Percentiles rank a stretch among this genome's conserved stretches.
These are phyloP conservation scores for Candida ulmi DNA, from an alignment of 805 yeast species.

Conservation along the genomic window DNA sequence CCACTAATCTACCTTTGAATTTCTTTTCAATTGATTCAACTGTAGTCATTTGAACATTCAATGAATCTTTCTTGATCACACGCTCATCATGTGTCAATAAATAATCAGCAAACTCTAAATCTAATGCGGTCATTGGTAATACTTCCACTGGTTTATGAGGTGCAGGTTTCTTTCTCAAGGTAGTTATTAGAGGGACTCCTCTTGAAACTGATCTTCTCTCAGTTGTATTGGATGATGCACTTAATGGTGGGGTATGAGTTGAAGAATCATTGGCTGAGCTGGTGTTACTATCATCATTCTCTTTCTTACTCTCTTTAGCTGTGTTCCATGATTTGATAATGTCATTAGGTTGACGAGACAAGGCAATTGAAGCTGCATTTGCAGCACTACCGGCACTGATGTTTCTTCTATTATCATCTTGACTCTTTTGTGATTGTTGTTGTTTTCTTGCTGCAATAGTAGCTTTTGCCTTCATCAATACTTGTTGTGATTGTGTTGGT, in stretches of 20 bases:
- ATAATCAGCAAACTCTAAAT: slow-evolving; percentile 53
- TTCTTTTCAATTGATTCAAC: slow-evolving; percentile 52
- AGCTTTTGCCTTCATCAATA: slow-evolving; percentile 22
- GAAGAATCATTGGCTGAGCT: too few species aligned
- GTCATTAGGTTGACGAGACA: slow-evolving; percentile 23
- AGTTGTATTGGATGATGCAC: background rate
- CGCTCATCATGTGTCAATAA: slow-evolving; percentile 55
- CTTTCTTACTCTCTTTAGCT: slow-evolving; percentile 5
- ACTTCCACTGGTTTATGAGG: slow-evolving; percentile 14
- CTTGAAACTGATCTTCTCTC: background rate
- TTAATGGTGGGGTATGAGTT: slow-evolving; percentile 1
- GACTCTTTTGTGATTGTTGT: slow-evolving; percentile 6
- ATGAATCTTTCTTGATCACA: slow-evolving; percentile 50
- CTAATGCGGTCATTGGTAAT: slow-evolving; percentile 48
- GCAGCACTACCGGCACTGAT: slow-evolving; percentile 20
- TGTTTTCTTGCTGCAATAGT: slow-evolving; percentile 24
- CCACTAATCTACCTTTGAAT: slow-evolving; percentile 50
- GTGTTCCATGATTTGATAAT: slow-evolving; percentile 18
- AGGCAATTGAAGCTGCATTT: slow-evolving; percentile 22
- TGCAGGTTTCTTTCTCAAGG: slow-evolving; percentile 10
- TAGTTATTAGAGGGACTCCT: slow-evolving; percentile 12
- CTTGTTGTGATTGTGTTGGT: slow-evolving; percentile 22
- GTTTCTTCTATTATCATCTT: slow-evolving; percentile 4
- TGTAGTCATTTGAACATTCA: slow-evolving; percentile 37
- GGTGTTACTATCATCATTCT: slow-evolving; percentile 5